A percentile compares a stretch with the other conserved stretches of the same genome.
These are phyloP conservation scores for Phytopythium boreale DNA, from an alignment of 352 stramenopile genomes.

Conservation along the genomic window DNA sequence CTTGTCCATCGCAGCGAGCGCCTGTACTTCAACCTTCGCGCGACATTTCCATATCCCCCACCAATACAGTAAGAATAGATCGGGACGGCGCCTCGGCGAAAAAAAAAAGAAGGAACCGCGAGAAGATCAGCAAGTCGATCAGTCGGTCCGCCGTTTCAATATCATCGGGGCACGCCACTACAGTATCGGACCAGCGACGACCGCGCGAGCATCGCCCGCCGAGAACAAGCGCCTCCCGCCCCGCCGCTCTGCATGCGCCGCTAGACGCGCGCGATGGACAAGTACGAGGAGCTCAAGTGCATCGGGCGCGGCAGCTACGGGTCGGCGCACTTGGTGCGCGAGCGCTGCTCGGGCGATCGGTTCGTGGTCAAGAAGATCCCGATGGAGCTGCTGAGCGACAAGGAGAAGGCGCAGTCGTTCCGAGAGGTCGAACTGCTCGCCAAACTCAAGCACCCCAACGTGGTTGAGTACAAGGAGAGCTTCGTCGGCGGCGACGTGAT, in stretches of 20 bases:
- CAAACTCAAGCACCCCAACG: slow-evolving; percentile 91
- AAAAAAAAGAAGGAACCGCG: background rate
- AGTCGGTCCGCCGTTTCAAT: background rate
- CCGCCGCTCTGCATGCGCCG: background rate
- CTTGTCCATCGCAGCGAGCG: background rate
- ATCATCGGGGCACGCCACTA: background rate
- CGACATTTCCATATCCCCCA: background rate
- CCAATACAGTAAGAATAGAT: background rate
- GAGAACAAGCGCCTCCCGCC: no score
- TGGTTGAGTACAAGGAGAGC: slow-evolving; percentile 94
- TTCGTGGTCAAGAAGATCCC: slow-evolving; percentile 87
- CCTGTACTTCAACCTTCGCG: slow-evolving; percentile 6
- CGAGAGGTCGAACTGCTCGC: slow-evolving; percentile 89
- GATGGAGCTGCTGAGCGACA: slow-evolving; percentile 76
- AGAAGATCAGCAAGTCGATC: background rate
- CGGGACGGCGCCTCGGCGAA: background rate
- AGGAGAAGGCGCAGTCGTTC: slow-evolving; percentile 78
- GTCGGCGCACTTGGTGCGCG: slow-evolving; percentile 62
- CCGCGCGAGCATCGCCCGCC: background rate
- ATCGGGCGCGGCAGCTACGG: slow-evolving; percentile 80
- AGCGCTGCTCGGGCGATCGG: slow-evolving; percentile 18
- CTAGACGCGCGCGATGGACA: slow-evolving; percentile 39
- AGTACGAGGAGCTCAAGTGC: slow-evolving; percentile 73
- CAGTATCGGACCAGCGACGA: background rate
- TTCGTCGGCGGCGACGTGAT: slow-evolving; percentile 81